Evolutionary conservation across 768 basidiomycete genomes (phyloP).

Genomic region (Suillus luteus): DNA sequence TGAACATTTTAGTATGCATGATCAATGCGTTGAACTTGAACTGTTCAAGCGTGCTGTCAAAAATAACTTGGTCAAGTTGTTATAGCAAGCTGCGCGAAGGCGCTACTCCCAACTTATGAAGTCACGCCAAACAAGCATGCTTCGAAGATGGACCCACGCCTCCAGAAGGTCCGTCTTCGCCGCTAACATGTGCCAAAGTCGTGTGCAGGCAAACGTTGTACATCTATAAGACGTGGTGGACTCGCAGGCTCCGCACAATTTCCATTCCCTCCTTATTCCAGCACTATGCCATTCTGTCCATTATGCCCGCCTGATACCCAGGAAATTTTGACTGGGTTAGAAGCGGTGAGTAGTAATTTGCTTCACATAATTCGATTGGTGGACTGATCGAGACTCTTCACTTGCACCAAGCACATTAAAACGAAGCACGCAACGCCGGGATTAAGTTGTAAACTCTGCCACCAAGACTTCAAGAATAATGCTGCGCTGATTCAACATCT

Average conservation of each 20-base stretch:
- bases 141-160: neutral
- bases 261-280: neutral
- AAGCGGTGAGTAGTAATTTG: neutral
- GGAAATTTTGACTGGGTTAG: neutral
- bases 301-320: conserved; percentile 3
- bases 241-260: neutral
- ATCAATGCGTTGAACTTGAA: neutral
- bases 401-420: conserved; percentile 6
- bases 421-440: neutral
- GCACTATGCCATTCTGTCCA: conserved; percentile 4
- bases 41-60: neutral
- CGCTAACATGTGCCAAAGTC: conserved; percentile 9
- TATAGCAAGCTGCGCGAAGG: neutral
- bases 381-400: neutral
- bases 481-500: conserved; percentile 8
- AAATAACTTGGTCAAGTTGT: neutral
- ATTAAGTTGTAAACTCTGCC: neutral
- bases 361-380: neutral
- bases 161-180: neutral
- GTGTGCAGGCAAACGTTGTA: neutral
- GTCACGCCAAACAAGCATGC: conserved; percentile 1
- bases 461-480: neutral
- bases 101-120: too few species aligned
- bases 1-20: neutral
- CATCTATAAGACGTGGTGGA: conserved; percentile 2